phyloP scores from a whole-genome alignment of 1,284 basidiomycete species.

The Cryptococcus neoformans region DNA sequence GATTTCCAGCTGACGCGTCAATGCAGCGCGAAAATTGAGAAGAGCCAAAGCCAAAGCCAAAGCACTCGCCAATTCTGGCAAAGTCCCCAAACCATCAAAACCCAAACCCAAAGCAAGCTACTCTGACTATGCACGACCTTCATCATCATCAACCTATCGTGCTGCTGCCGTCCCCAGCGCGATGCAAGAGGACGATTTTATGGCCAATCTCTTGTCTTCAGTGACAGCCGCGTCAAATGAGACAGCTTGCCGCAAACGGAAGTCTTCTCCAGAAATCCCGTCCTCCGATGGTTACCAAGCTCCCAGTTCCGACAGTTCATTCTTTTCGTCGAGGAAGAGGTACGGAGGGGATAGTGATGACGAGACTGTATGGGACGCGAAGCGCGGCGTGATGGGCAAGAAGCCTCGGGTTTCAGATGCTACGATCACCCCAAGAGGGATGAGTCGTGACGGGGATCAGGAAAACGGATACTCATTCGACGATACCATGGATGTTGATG shows the following conservation, averaged over 20 bases:
- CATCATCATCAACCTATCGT: constrained; percentile 19
- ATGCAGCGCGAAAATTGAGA: constrained; percentile 36
- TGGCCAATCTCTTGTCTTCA: constrained; percentile 65
- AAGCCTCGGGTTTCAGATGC: constrained; percentile 42
- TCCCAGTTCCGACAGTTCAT: constrained; percentile 54
- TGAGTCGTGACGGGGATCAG: constrained; percentile 14
- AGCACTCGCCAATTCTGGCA: constrained; percentile 17
- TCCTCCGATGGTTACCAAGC: constrained; percentile 31
- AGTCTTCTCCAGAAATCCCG: constrained; percentile 59
- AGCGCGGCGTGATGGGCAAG: constrained; percentile 38
- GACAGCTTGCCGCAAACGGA: constrained; percentile 61
- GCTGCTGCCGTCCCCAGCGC: constrained; percentile 56
- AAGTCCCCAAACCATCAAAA: constrained; percentile 34
- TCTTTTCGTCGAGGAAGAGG: constrained; percentile 24
- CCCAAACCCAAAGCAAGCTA: constrained; percentile 51
- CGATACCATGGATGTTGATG: constrained; percentile 27
- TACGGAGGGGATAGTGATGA: constrained; percentile 47
- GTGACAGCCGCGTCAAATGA: constrained; percentile 38
- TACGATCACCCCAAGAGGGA: constrained; percentile 19
- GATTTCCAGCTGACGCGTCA: constrained; percentile 1
- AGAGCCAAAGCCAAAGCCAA: constrained; percentile 30
- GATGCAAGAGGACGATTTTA: constrained; percentile 81
- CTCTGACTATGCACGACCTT: constrained; percentile 50
- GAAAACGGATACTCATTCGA: constrained; percentile 37
- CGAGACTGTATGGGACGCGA: constrained; percentile 51